A percentile compares a stretch with the other conserved stretches of the same genome.
Evolutionary conservation across 306 rosid species (phyloP).

Genomic region (Vigna nakashimae): DNA sequence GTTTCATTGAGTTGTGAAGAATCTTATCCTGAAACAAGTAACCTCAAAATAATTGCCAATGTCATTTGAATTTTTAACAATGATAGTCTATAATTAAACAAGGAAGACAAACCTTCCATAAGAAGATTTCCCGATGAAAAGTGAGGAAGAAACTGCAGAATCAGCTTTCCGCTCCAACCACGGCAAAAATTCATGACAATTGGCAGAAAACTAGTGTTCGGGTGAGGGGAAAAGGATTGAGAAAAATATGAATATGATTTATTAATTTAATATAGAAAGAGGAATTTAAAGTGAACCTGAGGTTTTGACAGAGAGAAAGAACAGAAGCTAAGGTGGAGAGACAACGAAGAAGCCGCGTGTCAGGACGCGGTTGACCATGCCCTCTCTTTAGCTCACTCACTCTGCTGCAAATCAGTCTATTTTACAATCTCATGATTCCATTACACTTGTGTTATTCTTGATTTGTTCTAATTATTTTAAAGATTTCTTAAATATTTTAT

Average conservation of each 20-base stretch:
- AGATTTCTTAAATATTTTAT: no score
- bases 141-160: constrained; percentile 58
- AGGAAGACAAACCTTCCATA: constrained; percentile 54
- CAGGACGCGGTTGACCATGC: no score
- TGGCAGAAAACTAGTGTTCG: constrained; percentile 31
- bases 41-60: neutral
- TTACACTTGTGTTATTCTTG: no score
- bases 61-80: neutral
- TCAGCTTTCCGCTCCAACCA: constrained; percentile 77
- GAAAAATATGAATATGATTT: neutral
- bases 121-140: constrained; percentile 63
- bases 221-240: neutral
- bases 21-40: neutral
- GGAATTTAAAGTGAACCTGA: constrained; percentile 52
- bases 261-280: neutral
- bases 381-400: no score
- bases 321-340: constrained; percentile 38
- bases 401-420: no score
- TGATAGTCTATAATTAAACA: neutral
- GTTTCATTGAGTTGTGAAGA: neutral
- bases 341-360: neutral
- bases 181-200: constrained; percentile 56
- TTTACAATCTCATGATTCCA: no score
- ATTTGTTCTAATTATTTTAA: no score
- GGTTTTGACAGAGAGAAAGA: constrained; percentile 39